These are phyloP conservation scores for Eragrostis tef DNA, from an alignment of 202 grass and related monocot genomes.

Conservation along the genomic window DNA sequence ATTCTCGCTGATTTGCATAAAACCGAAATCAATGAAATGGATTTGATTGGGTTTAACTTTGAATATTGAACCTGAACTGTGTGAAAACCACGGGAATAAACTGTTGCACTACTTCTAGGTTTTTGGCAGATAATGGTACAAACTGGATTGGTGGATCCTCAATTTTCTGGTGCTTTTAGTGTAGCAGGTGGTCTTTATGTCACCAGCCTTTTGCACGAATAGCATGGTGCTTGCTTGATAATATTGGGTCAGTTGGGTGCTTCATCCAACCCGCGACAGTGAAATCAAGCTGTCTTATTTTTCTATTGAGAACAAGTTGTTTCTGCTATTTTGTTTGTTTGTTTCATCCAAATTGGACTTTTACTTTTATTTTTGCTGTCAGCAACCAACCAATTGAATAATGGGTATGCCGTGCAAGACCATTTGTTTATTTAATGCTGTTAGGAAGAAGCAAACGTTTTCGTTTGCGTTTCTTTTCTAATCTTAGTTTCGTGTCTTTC, in stretches of 20 bases:
- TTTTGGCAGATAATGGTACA: neutral
- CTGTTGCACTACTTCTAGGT: neutral
- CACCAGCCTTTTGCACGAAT: neutral
- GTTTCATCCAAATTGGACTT: neutral
- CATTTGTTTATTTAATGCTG: neutral
- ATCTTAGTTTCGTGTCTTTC: neutral
- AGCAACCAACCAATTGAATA: neutral
- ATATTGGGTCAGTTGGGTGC: conserved; percentile 10
- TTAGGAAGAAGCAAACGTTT: neutral
- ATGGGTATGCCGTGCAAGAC: neutral
- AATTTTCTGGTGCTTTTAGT: conserved; percentile 20
- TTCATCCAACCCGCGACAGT: conserved; percentile 11
- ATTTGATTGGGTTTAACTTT: conserved; percentile 1
- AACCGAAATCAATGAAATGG: neutral
- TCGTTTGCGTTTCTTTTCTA: neutral
- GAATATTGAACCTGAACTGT: neutral
- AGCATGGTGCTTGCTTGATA: conserved; percentile 22
- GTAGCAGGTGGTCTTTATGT: neutral
- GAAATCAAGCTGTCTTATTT: neutral
- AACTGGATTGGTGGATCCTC: neutral
- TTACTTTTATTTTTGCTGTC: neutral
- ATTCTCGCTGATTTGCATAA: neutral
- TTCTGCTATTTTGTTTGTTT: neutral
- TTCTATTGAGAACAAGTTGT: neutral
- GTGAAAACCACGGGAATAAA: neutral